phyloP scores from a whole-genome alignment of 257 asterid species.

The Ilex asprella region DNA sequence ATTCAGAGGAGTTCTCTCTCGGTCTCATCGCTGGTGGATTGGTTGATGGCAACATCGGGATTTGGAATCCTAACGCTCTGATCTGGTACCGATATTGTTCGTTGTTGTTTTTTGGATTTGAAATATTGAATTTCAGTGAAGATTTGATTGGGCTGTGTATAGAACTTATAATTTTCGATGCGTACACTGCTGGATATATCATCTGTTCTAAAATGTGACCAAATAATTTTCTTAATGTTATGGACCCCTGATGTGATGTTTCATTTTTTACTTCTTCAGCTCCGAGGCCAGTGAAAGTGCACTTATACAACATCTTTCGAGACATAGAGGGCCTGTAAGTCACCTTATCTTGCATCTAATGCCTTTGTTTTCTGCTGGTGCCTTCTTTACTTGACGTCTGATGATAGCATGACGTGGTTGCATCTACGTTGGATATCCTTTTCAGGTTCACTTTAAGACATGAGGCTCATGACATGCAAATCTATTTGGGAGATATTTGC shows the following conservation, averaged over 20 bases:
- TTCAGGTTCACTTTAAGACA: conserved; percentile 49
- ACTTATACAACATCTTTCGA: conserved; percentile 54
- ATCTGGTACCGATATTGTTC: conserved; percentile 45
- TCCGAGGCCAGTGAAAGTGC: conserved; percentile 57
- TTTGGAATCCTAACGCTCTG: conserved; percentile 85
- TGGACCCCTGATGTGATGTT: too few relatives aligned
- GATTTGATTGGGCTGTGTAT: too few relatives aligned
- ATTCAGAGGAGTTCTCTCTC: conserved; percentile 65
- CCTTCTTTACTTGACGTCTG: not conserved
- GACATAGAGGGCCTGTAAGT: conserved; percentile 91
- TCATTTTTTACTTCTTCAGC: not conserved
- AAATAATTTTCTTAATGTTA: too few relatives aligned
- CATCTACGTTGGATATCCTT: conserved; percentile 6
- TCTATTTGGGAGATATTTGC: too few relatives aligned
- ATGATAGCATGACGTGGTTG: conserved; percentile 8
- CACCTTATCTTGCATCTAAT: conserved; percentile 13
- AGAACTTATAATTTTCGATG: too few relatives aligned
- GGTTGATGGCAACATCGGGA: conserved; percentile 86
- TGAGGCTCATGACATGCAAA: too few relatives aligned
- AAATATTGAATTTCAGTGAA: not conserved
- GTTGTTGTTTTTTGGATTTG: conserved; percentile 3
- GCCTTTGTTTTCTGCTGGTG: conserved; percentile 1
- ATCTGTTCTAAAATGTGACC: too few relatives aligned
- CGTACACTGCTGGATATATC: too few relatives aligned
- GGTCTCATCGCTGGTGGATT: conserved; percentile 97